These are phyloP conservation scores for Trametopsis cervina DNA, from an alignment of 768 basidiomycete genomes.

Conservation along the genomic window DNA sequence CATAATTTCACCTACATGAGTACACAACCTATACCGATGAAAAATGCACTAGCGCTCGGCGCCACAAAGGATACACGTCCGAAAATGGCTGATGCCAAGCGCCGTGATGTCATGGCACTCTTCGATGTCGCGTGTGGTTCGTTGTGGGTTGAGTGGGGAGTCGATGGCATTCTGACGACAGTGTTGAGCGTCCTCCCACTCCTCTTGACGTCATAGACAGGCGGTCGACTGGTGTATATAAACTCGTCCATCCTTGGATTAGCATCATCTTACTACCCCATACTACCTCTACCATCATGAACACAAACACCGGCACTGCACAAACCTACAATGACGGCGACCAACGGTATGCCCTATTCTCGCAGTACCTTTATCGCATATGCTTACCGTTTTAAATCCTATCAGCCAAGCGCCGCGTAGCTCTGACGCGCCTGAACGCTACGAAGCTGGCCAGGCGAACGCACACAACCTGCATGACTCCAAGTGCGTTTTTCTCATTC, in stretches of 20 bases:
- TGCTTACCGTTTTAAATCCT: too few species aligned
- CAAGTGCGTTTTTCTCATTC: conserved; percentile 24
- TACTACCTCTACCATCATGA: conserved; percentile 26
- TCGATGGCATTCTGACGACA: conserved; percentile 3
- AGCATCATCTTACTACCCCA: background rate
- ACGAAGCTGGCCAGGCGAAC: conserved; percentile 27
- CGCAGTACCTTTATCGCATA: too few species aligned
- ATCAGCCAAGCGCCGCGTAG: conserved; percentile 19
- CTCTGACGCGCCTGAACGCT: conserved; percentile 17
- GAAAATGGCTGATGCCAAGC: too few species aligned
- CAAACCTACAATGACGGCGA: conserved; percentile 43
- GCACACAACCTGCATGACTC: conserved; percentile 35
- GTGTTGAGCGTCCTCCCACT: too few species aligned
- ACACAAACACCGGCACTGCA: conserved; percentile 42
- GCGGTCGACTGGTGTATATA: too few species aligned
- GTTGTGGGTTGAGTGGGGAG: background rate
- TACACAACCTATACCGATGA: background rate
- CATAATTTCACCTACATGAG: background rate
- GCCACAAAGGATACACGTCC: background rate
- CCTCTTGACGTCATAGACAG: conserved; percentile 12
- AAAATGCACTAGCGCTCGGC: background rate
- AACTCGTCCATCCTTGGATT: background rate
- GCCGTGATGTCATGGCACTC: too few species aligned
- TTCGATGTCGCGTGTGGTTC: background rate
- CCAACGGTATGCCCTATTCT: conserved; percentile 31